These are phyloP conservation scores for Pilobolus umbonatus DNA, from an alignment of 192 early-diverging fungal species.

Conservation along the genomic window DNA sequence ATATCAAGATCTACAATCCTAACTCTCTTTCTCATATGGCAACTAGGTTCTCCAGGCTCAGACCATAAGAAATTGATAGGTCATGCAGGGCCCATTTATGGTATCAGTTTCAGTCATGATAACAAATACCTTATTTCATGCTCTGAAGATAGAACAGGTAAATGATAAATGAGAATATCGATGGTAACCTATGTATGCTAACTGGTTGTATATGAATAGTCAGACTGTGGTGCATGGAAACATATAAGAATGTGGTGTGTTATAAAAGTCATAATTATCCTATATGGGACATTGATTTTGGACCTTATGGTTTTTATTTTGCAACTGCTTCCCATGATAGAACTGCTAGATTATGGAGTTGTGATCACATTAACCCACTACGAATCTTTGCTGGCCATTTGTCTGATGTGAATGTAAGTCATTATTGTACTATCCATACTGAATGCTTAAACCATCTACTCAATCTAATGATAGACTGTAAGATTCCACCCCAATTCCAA, in stretches of 20 bases:
- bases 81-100: constrained; percentile 93
- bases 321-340: constrained; percentile 93
- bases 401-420: constrained; percentile 89
- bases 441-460: neutral
- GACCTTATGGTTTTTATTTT: constrained; percentile 92
- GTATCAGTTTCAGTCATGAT: constrained; percentile 81
- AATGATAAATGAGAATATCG: neutral
- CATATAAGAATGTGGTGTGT: constrained; percentile 82
- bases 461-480: constrained; percentile 53
- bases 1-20: neutral
- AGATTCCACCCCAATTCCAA: constrained; percentile 96
- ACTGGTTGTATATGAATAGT: constrained; percentile 29
- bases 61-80: constrained; percentile 71
- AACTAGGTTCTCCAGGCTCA: constrained; percentile 49
- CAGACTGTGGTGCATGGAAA: constrained; percentile 93
- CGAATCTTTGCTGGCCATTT: constrained; percentile 97
- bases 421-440: no score
- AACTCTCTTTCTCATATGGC: neutral
- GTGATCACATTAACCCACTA: constrained; percentile 92
- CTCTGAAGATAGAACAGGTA: constrained; percentile 82
- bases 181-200: no score
- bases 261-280: constrained; percentile 98
- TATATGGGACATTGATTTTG: constrained; percentile 94
- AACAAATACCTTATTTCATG: constrained; percentile 79
- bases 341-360: constrained; percentile 94